phyloP scores from a whole-genome alignment of 371 early-diverging fungal species.

The Actinomucor elegans region DNA sequence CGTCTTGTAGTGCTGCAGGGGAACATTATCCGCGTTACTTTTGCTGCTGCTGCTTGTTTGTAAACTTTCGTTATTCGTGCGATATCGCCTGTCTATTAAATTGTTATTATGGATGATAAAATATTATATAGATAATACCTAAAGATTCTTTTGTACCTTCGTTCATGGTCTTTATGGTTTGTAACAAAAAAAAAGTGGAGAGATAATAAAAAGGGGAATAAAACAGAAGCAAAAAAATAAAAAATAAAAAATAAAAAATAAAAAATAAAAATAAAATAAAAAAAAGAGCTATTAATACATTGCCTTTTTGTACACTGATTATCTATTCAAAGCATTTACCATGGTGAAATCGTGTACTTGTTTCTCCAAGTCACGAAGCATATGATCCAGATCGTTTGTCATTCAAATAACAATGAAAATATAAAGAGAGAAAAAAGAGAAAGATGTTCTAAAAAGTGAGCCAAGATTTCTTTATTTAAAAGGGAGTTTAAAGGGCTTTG shows the following conservation, averaged over 20 bases:
- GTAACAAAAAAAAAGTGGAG: neutral
- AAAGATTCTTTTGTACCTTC: too few species aligned
- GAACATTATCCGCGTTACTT: constrained; percentile 17
- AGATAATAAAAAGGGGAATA: neutral
- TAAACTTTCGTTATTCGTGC: too few species aligned
- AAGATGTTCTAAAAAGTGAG: too few species aligned
- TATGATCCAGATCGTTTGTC: constrained; percentile 29
- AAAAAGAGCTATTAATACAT: neutral
- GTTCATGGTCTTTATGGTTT: constrained; percentile 10
- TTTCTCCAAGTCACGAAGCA: constrained; percentile 40
- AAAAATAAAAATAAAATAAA: constrained; percentile 5
- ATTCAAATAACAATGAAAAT: constrained; percentile 14
- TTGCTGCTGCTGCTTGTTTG: too few species aligned
- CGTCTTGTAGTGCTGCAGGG: constrained; percentile 20
- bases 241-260: constrained; percentile 1
- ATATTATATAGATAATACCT: too few species aligned
- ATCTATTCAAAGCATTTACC: constrained; percentile 23
- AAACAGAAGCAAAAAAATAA: constrained; percentile 3
- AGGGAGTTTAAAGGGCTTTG: too few species aligned
- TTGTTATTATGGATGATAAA: too few species aligned
- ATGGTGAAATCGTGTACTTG: constrained; percentile 43
- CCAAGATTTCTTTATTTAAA: too few species aligned
- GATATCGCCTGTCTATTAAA: constrained; percentile 10
- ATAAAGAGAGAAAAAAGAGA: constrained; percentile 10
- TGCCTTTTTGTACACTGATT: neutral